A percentile compares a stretch with the other conserved stretches of the same genome.
phyloP scores from a whole-genome alignment of 441 rosid genomes.

The Macaranga tanarius region DNA sequence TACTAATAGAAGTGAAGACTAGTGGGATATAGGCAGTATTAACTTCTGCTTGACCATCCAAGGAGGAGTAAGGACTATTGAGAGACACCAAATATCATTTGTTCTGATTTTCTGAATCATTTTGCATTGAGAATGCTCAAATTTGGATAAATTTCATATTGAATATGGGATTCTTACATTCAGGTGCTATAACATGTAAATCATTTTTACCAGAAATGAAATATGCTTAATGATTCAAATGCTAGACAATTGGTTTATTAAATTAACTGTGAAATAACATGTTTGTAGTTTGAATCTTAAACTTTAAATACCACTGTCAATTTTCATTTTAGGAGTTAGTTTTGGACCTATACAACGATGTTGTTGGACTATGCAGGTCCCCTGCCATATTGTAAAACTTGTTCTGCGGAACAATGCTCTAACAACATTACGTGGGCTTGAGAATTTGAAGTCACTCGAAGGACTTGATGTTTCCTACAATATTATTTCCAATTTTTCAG shows the following conservation, averaged over 20 bases:
- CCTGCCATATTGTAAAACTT: slow-evolving; percentile 71
- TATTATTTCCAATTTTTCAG: slow-evolving; percentile 79
- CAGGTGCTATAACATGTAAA: background rate
- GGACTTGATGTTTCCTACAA: slow-evolving; percentile 95
- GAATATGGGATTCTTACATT: too few species aligned
- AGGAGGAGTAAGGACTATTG: background rate
- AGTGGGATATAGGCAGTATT: too few species aligned
- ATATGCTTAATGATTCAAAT: background rate
- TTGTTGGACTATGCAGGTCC: slow-evolving; percentile 69
- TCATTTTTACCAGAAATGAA: background rate
- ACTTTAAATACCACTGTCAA: slow-evolving; percentile 7
- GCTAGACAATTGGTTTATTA: slow-evolving; percentile 1
- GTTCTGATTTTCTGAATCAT: too few species aligned
- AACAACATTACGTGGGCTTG: slow-evolving; percentile 79
- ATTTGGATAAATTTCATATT: too few species aligned
- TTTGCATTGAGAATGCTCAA: too few species aligned
- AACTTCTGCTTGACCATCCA: background rate
- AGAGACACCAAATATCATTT: too few species aligned
- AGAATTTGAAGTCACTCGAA: slow-evolving; percentile 89
- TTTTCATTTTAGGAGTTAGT: slow-evolving; percentile 31
- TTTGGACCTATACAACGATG: slow-evolving; percentile 37
- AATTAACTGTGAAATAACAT: background rate
- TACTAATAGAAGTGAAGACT: too few species aligned
- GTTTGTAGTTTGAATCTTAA: slow-evolving; percentile 6
- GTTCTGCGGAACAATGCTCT: slow-evolving; percentile 95